Evolutionary conservation across 1,284 basidiomycete species (phyloP).

Genomic region (Fomitopsis pinicola): DNA sequence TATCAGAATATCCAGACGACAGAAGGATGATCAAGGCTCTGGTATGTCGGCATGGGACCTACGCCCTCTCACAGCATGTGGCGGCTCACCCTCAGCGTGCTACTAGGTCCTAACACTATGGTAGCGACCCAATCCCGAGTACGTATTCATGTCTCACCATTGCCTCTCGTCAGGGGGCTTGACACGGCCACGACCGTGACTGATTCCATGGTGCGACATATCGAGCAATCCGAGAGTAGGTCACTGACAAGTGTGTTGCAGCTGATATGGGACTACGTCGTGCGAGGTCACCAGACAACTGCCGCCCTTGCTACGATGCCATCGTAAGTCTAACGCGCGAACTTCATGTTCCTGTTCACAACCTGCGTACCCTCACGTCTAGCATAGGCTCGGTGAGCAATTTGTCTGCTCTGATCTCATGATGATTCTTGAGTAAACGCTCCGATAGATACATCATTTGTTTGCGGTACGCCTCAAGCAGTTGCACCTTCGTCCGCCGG

Average conservation of each 20-base stretch:
- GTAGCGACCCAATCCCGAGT: not conserved
- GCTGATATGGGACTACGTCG: not conserved
- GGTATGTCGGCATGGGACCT: not conserved
- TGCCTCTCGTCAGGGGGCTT: not conserved
- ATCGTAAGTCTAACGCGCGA: not conserved
- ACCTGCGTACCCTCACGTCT: too few relatives aligned
- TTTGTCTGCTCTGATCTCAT: not conserved
- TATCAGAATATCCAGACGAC: not conserved
- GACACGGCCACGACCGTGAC: not conserved
- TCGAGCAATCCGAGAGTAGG: not conserved
- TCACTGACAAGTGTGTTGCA: not conserved
- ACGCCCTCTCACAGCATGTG: too few relatives aligned
- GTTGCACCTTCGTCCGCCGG: not conserved
- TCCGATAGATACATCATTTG: not conserved
- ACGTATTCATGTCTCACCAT: not conserved
- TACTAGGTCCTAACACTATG: not conserved
- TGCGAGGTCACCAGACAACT: not conserved
- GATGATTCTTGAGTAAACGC: not conserved
- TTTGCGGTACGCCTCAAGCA: not conserved
- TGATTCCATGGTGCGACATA: not conserved
- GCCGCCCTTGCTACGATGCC: not conserved
- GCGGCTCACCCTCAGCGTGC: not conserved
- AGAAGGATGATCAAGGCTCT: not conserved
- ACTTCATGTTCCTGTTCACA: too few relatives aligned
- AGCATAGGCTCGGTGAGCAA: not conserved